Evolutionary conservation across 2,329 filamentous ascomycete species (phyloP).

Genomic region (Sarocladium kiliense): DNA sequence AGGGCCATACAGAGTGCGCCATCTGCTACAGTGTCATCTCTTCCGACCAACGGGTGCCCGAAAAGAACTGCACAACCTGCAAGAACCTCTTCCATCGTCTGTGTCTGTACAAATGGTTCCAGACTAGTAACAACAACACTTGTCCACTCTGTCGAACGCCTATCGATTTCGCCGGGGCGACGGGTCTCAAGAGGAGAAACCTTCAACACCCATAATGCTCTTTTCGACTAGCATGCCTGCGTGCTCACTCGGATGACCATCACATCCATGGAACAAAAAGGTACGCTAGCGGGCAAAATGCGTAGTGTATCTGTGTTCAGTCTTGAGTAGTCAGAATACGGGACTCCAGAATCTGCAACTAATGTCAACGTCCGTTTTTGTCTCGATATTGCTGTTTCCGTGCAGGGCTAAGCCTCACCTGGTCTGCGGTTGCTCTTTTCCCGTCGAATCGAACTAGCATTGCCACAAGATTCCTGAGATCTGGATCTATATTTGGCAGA

Average conservation of each 20-base stretch:
- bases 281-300: too few species aligned
- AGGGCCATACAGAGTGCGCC: constrained; percentile 90
- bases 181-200: background rate
- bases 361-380: too few species aligned
- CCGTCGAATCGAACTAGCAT: constrained; percentile 70
- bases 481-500: constrained; percentile 53
- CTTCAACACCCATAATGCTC: background rate
- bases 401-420: constrained; percentile 17
- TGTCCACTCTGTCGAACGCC: constrained; percentile 91
- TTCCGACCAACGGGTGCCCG: constrained; percentile 80
- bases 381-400: too few species aligned
- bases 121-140: constrained; percentile 82
- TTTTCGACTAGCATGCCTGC: background rate
- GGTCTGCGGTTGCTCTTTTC: constrained; percentile 58
- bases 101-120: constrained; percentile 97
- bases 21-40: constrained; percentile 97
- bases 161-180: constrained; percentile 56
- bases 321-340: too few species aligned
- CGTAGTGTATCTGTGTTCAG: too few species aligned
- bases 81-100: constrained; percentile 87
- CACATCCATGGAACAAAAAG: too few species aligned
- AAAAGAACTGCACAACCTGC: constrained; percentile 88
- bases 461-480: constrained; percentile 60
- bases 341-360: too few species aligned
- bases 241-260: too few species aligned